Evolutionary conservation across 2,329 filamentous ascomycete genomes (phyloP), one percentile per base, ranked within the genome.

Genomic region (Clarireedia hainanense): DNA sequence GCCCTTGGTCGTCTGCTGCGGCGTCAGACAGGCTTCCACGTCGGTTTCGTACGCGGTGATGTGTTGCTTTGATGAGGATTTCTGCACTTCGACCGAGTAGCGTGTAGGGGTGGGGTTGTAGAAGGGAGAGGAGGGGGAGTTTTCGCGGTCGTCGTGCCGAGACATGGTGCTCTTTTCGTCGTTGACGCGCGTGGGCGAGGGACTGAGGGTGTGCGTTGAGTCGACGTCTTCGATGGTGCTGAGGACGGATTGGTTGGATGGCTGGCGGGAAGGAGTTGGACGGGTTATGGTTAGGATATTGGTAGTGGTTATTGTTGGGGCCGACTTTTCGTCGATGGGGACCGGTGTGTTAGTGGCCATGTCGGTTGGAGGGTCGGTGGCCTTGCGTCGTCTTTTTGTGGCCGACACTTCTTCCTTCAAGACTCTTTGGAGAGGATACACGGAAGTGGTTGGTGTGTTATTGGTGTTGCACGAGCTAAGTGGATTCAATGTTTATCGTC

Each of bases 211-310:
- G 23, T 58, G 57, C 6, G 52, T 51, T 5, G 58, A 60, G 42
- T 61, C 58, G 42, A 60, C 56, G 47, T 63, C 7, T 90, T 92
- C 67, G 70, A 80, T 58, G 88, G 89, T 73, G 80, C 84, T 46
- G 74, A 86, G 68, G 20, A 57, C 45, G 12, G 57, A 61, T 50
- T 58, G 56, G 43, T 46, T 54, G 26, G 60, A 61, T 36, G 45
- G 34, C 50, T 59, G 47, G 20, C 58, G 59, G 14, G 52, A 50
- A 23, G 57, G 34, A 15, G 51, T 20, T 12, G 61, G 55, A 15
- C 60, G 56, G 26, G 56, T 56, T 50, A 62, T 59, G 36, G 59
- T 60, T 6, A 58, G 60, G 49, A 59, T 57, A 42, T 59, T 58
- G 5, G 53, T 23, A 4, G 14, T 27, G 40, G 47, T 7, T 30